Evolutionary conservation across 2,329 filamentous ascomycete species (phyloP).

Genomic region (Tolypocladium album): DNA sequence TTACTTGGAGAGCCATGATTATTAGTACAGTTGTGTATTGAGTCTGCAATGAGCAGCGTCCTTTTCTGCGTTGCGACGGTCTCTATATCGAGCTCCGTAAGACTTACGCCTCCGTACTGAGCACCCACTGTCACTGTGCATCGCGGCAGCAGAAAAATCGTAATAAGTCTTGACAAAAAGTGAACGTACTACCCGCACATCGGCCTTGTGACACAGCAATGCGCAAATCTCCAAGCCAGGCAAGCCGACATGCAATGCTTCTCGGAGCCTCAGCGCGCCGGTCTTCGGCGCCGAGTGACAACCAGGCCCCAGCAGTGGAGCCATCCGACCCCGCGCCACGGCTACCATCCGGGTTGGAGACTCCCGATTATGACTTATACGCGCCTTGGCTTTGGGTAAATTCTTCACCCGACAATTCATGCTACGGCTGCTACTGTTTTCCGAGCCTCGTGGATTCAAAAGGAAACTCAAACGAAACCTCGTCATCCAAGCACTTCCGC

Average conservation of each 20-base stretch:
- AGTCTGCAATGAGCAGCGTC: not conserved
- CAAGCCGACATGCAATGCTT: not conserved
- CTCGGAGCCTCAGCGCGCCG: not conserved
- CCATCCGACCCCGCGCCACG: not conserved
- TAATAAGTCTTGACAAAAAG: not conserved
- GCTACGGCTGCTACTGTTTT: not conserved
- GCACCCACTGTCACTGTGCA: not conserved
- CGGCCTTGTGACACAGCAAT: not conserved
- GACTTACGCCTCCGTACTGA: not conserved
- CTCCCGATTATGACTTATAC: not conserved
- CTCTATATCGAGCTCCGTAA: not conserved
- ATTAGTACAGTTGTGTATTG: not conserved
- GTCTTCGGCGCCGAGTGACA: not conserved
- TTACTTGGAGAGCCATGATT: not conserved
- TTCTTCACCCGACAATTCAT: not conserved
- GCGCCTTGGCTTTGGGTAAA: not conserved
- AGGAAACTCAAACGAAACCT: not conserved
- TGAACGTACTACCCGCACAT: not conserved
- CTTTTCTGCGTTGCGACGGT: not conserved
- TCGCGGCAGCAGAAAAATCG: not conserved
- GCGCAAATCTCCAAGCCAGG: not conserved
- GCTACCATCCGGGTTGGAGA: not conserved
- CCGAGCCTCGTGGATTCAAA: not conserved
- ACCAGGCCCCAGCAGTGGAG: not conserved
- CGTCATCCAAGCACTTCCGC: not conserved